phyloP scores from a whole-genome alignment of 768 basidiomycete species.

The Candolleomyces eurysporus region DNA sequence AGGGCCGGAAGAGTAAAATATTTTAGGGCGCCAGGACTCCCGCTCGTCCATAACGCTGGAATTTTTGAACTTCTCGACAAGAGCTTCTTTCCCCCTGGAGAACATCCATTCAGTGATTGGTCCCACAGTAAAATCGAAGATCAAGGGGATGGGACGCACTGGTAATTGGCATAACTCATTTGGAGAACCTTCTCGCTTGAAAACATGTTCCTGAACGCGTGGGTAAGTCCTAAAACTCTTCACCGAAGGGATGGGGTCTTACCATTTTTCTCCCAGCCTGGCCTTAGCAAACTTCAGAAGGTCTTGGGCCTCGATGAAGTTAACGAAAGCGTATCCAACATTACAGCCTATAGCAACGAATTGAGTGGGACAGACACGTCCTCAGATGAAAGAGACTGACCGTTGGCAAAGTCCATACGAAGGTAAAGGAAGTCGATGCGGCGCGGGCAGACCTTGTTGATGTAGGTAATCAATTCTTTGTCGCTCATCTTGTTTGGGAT shows the following conservation, averaged over 20 bases:
- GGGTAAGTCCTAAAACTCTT: background rate
- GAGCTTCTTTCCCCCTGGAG: constrained; percentile 79
- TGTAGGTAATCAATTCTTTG: constrained; percentile 64
- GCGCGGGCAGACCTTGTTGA: constrained; percentile 69
- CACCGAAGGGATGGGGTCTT: constrained; percentile 13
- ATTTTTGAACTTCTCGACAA: constrained; percentile 91
- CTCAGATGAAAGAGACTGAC: constrained; percentile 32
- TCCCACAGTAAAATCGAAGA: constrained; percentile 3
- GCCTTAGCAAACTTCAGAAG: constrained; percentile 72
- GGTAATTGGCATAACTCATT: constrained; percentile 91
- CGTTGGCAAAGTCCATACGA: constrained; percentile 82
- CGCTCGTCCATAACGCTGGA: constrained; percentile 87
- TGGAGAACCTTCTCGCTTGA: constrained; percentile 88
- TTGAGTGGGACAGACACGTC: constrained; percentile 1
- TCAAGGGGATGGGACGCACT: constrained; percentile 49
- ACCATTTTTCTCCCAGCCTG: constrained; percentile 83
- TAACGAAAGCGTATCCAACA: constrained; percentile 86
- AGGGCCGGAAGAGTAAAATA: constrained; percentile 76
- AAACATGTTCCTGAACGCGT: constrained; percentile 74
- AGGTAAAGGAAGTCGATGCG: constrained; percentile 86
- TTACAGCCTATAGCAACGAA: constrained; percentile 55
- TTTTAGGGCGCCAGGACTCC: constrained; percentile 80
- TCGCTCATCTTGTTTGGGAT: constrained; percentile 92
- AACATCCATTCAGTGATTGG: background rate
- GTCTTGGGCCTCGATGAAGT: constrained; percentile 79